These are phyloP conservation scores for Rubroboletus satanas DNA, from an alignment of 768 basidiomycete species.

Conservation along the genomic window DNA sequence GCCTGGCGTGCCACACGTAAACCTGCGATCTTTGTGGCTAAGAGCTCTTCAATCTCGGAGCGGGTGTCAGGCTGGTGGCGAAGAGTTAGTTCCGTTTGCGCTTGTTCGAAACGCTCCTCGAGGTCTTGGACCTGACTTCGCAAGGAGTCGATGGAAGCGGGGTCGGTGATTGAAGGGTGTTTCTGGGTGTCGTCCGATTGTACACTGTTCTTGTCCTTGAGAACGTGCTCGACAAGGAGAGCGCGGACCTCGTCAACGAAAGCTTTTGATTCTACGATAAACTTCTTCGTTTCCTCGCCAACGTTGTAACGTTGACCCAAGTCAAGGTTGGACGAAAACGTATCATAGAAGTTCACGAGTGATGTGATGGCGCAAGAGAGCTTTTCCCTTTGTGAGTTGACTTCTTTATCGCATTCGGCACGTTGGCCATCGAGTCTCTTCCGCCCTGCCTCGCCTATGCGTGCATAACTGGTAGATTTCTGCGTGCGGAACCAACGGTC, in stretches of 20 bases:
- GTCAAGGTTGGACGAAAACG: conserved; percentile 21
- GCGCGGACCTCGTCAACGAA: conserved; percentile 24
- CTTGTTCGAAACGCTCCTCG: conserved; percentile 31
- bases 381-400: conserved; percentile 21
- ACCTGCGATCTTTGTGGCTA: conserved; percentile 16
- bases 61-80: conserved; percentile 16
- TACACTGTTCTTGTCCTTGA: conserved; percentile 12
- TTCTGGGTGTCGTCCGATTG: conserved; percentile 1
- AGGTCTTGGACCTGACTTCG: conserved; percentile 19
- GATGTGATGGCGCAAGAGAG: conserved; percentile 22
- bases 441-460: conserved; percentile 30
- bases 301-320: conserved; percentile 29
- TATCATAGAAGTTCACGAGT: conserved; percentile 23
- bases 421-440: conserved; percentile 29
- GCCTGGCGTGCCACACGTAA: conserved; percentile 21
- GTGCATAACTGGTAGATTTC: conserved; percentile 27
- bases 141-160: conserved; percentile 8
- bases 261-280: conserved; percentile 24
- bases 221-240: conserved; percentile 22
- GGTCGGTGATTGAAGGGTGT: not conserved
- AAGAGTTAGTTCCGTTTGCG: conserved; percentile 29
- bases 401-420: conserved; percentile 26
- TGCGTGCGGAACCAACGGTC: conserved; percentile 30
- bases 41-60: conserved; percentile 16
- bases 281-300: conserved; percentile 15